Evolutionary conservation across 2,329 filamentous ascomycete genomes (phyloP).

Genomic region (Fusarium sulawesiense): DNA sequence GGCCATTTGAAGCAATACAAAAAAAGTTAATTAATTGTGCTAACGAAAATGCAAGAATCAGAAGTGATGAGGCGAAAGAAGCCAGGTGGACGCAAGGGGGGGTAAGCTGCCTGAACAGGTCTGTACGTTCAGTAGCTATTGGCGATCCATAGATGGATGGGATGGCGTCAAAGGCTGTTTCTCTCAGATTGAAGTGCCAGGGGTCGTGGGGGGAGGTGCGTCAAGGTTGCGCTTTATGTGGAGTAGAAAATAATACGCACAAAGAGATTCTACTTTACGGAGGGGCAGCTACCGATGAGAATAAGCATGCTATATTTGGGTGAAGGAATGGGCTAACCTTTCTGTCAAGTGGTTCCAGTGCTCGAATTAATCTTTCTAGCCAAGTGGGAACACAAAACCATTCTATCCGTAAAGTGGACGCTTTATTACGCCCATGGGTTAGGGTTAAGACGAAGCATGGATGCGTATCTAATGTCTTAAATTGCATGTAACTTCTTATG

Average conservation of each 20-base stretch:
- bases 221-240: constrained; percentile 5
- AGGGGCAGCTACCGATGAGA: not conserved
- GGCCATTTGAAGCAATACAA: constrained; percentile 38
- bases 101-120: not conserved
- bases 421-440: constrained; percentile 33
- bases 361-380: not conserved
- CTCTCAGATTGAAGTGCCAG: constrained; percentile 27
- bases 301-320: not conserved
- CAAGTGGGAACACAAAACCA: constrained; percentile 30
- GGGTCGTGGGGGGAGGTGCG: constrained; percentile 26
- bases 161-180: constrained; percentile 40
- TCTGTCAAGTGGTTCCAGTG: not conserved
- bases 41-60: not conserved
- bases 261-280: not conserved
- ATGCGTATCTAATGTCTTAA: not conserved
- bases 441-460: constrained; percentile 26
- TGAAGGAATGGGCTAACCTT: not conserved
- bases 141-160: constrained; percentile 8
- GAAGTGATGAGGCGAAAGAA: constrained; percentile 2
- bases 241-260: not conserved
- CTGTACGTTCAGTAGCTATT: constrained; percentile 16
- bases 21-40: constrained; percentile 4
- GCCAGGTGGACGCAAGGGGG: constrained; percentile 20
- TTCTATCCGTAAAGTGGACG: constrained; percentile 23
- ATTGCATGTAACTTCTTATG: not conserved